Evolutionary conservation across 2,329 filamentous ascomycete species (phyloP).

Genomic region (Phoma herbarum): DNA sequence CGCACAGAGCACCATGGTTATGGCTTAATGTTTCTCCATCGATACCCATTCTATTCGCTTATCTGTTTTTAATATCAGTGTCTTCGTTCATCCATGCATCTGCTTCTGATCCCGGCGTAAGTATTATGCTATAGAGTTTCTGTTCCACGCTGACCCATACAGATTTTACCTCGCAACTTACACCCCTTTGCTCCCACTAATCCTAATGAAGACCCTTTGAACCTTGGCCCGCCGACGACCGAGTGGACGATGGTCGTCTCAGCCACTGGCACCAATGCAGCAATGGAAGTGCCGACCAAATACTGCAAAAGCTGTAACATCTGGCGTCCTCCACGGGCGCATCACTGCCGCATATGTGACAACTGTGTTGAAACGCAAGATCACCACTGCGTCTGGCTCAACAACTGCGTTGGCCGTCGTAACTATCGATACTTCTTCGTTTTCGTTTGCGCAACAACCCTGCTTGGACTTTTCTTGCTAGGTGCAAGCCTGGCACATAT

Average conservation of each 20-base stretch:
- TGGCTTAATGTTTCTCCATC: slow-evolving; percentile 89
- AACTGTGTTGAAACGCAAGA: slow-evolving; percentile 98
- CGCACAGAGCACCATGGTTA: slow-evolving; percentile 73
- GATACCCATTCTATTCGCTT: slow-evolving; percentile 88
- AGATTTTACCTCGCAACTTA: slow-evolving; percentile 93
- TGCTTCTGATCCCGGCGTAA: slow-evolving; percentile 88
- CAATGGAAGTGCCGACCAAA: slow-evolving; percentile 98
- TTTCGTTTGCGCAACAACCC: slow-evolving; percentile 81
- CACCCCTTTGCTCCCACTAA: slow-evolving; percentile 83
- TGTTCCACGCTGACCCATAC: slow-evolving; percentile 28
- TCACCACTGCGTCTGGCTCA: slow-evolving; percentile 98
- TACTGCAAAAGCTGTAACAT: slow-evolving; percentile 98
- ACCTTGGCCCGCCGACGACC: slow-evolving; percentile 83
- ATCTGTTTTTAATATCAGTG: slow-evolving; percentile 87
- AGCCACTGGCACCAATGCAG: slow-evolving; percentile 75
- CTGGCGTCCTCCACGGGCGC: slow-evolving; percentile 93
- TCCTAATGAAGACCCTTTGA: slow-evolving; percentile 80
- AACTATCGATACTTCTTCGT: slow-evolving; percentile 99
- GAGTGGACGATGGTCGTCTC: slow-evolving; percentile 95
- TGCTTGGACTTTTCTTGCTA: slow-evolving; percentile 79
- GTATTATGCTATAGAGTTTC: slow-evolving; percentile 48
- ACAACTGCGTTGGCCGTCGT: slow-evolving; percentile 95
- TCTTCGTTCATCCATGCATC: slow-evolving; percentile 96
- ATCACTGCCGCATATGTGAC: slow-evolving; percentile 96
- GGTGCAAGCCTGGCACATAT: slow-evolving; percentile 83